phyloP scores from a whole-genome alignment of 345 rosid species.

The Arabidopsis suecica region DNA sequence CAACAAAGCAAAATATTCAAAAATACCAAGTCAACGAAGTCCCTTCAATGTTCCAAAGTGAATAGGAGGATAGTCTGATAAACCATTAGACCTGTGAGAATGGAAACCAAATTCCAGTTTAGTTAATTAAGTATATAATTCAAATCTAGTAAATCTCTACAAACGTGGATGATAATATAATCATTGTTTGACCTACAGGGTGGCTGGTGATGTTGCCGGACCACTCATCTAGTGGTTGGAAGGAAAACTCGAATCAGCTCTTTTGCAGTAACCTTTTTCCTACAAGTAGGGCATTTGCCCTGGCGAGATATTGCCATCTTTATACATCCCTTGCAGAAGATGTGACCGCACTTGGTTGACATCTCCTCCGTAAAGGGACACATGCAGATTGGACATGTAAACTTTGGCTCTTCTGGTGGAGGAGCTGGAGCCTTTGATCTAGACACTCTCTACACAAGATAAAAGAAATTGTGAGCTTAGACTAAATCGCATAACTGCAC shows the following conservation, averaged over 20 bases:
- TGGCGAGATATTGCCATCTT: conserved; percentile 67
- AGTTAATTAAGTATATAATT: background rate
- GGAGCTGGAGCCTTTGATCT: conserved; percentile 46
- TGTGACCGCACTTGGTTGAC: conserved; percentile 97
- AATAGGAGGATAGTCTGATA: conserved; percentile 19
- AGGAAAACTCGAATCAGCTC: conserved; percentile 94
- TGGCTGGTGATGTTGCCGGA: conserved; percentile 27
- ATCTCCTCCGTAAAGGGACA: conserved; percentile 76
- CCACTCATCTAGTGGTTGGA: conserved; percentile 65
- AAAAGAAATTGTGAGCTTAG: background rate
- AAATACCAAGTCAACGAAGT: conserved; percentile 25
- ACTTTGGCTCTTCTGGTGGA: conserved; percentile 80
- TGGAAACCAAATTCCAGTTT: background rate
- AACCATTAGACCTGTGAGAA: conserved; percentile 35
- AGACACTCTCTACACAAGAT: conserved; percentile 20
- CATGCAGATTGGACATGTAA: conserved; percentile 94
- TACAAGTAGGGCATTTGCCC: conserved; percentile 87
- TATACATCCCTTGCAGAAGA: conserved; percentile 90
- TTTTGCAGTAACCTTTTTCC: conserved; percentile 72
- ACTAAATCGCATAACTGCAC: background rate
- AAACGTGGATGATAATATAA: background rate
- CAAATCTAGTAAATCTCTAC: background rate
- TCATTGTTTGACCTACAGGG: conserved; percentile 39
- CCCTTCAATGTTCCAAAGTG: conserved; percentile 35
- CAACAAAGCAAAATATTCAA: conserved; percentile 24